phyloP scores from a whole-genome alignment of 345 rosid genomes.

The Lepidium africanum region DNA sequence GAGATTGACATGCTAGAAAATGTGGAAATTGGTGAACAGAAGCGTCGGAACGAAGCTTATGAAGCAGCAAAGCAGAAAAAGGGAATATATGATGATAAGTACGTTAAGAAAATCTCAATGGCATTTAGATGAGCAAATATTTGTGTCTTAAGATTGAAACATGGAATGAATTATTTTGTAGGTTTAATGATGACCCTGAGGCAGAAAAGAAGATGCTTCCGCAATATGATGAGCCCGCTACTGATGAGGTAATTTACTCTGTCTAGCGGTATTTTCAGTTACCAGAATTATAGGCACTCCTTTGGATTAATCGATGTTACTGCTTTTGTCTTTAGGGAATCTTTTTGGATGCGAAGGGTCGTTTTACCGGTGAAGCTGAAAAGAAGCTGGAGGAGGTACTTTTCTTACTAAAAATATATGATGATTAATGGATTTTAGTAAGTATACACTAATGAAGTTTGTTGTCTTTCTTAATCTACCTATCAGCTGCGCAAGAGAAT shows the following conservation, averaged over 20 bases:
- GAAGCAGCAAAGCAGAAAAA: slow-evolving; percentile 83
- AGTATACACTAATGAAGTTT: slow-evolving; percentile 4
- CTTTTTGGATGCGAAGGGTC: slow-evolving; percentile 74
- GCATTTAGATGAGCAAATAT: slow-evolving; percentile 12
- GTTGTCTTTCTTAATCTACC: neutral
- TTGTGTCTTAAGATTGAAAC: neutral
- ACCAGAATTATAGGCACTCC: neutral
- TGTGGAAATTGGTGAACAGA: slow-evolving; percentile 96
- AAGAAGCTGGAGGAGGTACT: slow-evolving; percentile 86
- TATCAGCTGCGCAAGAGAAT: slow-evolving; percentile 77
- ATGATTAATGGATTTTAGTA: slow-evolving; percentile 2
- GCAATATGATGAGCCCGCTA: slow-evolving; percentile 73
- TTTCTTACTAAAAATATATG: neutral
- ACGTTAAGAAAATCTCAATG: slow-evolving; percentile 14
- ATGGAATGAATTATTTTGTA: slow-evolving; percentile 23
- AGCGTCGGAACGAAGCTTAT: slow-evolving; percentile 80
- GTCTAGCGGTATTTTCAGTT: neutral
- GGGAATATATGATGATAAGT: slow-evolving; percentile 82
- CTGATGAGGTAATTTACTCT: slow-evolving; percentile 56
- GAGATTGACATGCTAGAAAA: slow-evolving; percentile 97
- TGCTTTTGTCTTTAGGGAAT: slow-evolving; percentile 52
- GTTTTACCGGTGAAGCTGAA: slow-evolving; percentile 85
- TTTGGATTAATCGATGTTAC: neutral
- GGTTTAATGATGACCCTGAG: slow-evolving; percentile 80
- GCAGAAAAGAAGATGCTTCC: slow-evolving; percentile 82